Evolutionary conservation across 441 rosid genomes (phyloP), one percentile per base, ranked within the genome.

Genomic region (Erodium chrysanthum): DNA sequence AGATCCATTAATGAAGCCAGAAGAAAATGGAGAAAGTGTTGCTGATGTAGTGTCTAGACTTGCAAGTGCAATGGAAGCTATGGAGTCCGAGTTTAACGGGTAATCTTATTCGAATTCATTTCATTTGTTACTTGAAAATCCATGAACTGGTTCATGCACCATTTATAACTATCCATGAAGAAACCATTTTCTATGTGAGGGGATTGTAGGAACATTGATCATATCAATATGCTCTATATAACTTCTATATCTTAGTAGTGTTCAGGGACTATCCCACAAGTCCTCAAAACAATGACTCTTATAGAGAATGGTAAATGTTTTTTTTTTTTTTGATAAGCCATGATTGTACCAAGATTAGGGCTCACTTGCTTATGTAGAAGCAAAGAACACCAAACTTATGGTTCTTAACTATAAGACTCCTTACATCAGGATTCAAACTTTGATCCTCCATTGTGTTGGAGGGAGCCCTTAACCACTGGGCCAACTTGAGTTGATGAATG

Each of bases 1-100:
- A 64, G 92, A 93, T 78, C 95, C 93, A 7, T 85, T 88, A 62
- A 54, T 66, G 76, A 67, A 67, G 74, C 90, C 89, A 35, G 85
- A 81, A 76, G 96, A 87, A 40, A 2, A 8, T 17, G 98, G 98
- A 66, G 98, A 91, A 81, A 91, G 96, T 75, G 98, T 76, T 25
- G 82, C 83, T 60, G 92, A 91, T 81, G 96, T 91, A 56, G 95
- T 83, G 35, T 77, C 85, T 64, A 83, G 97, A 76, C 91, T 93
- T 59, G 76, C 86, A 60, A 73, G 59, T 65, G 89, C 91, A 54
- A 65, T 93, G 74, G 71, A 66, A 12, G 68, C 70, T 17, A 82
- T 83, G 27, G 97, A 93, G 77, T 83, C 84, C 9, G 88, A 89
- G 60, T 91, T 76, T 81, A 81, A 86, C 68, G 83, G 91, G 96